A percentile compares a stretch with the other conserved stretches of the same genome.
phyloP scores from a whole-genome alignment of 1,284 basidiomycete species.

The Athelia psychrophila region DNA sequence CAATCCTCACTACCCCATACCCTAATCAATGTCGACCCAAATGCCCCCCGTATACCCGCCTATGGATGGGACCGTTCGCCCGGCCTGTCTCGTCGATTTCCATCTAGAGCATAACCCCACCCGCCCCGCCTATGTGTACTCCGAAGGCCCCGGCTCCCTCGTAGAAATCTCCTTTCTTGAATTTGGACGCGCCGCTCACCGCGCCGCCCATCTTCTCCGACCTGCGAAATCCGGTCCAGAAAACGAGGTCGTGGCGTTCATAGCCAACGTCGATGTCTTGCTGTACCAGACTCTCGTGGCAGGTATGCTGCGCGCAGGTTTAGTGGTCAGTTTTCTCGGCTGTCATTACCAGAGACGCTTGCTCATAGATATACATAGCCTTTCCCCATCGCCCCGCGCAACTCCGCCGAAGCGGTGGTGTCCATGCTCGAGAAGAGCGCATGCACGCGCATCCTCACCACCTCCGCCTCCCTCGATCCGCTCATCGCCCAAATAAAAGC shows the following conservation, averaged over 20 bases:
- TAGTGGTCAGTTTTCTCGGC: conserved; percentile 13
- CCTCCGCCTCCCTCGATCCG: conserved; percentile 13
- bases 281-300: conserved; percentile 27
- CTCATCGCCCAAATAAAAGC: conserved; percentile 14
- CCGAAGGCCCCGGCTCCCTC: conserved; percentile 7
- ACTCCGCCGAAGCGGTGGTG: conserved; percentile 21
- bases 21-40: background rate
- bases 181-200: conserved; percentile 25
- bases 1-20: too few relatives aligned
- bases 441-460: conserved; percentile 21
- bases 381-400: conserved; percentile 28
- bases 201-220: conserved; percentile 26
- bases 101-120: conserved; percentile 28
- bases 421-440: conserved; percentile 18
- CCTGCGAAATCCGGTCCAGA: conserved; percentile 20
- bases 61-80: background rate
- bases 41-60: background rate
- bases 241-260: conserved; percentile 26
- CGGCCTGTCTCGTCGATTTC: conserved; percentile 24
- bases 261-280: conserved; percentile 26
- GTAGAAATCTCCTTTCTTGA: conserved; percentile 13
- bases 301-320: conserved; percentile 28
- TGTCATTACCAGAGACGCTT: background rate
- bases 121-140: conserved; percentile 21
- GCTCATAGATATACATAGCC: conserved; percentile 20